Conservation (phyloP, 2,329 filamentous ascomycete species). For the Thelonectria discophora region DNA sequence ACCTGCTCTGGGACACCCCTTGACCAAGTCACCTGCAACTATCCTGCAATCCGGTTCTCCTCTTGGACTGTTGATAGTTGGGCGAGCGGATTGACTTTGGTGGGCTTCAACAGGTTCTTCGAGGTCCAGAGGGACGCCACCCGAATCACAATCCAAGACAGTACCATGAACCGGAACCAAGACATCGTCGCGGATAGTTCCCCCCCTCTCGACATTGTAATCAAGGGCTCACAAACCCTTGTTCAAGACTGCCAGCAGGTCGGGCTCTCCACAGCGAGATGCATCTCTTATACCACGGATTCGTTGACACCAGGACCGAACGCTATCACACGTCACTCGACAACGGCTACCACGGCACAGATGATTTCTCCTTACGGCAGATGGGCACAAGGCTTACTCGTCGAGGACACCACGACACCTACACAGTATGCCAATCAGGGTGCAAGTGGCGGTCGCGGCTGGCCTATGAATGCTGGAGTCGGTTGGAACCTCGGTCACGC, state of each 20-base stretch:
- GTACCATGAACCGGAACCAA: conserved; percentile 25
- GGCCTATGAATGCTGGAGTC: conserved; percentile 37
- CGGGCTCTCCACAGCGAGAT: conserved; percentile 15
- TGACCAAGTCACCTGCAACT: conserved; percentile 16
- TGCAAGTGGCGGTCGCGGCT: conserved; percentile 32
- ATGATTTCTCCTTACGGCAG: conserved; percentile 35
- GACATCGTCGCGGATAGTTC: conserved; percentile 17
- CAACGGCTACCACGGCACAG: conserved; percentile 22
- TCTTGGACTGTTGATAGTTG: conserved; percentile 37
- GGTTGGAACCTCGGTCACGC: conserved; percentile 32
- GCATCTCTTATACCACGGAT: conserved; percentile 30
- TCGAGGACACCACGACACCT: conserved; percentile 25
- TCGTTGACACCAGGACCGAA: conserved; percentile 33
- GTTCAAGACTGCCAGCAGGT: conserved; percentile 32
- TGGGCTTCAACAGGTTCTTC: conserved; percentile 34
- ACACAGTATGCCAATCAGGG: conserved; percentile 25
- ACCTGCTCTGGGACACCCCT: conserved; percentile 27
- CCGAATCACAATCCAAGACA: conserved; percentile 30
- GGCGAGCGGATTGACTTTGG: conserved; percentile 23
- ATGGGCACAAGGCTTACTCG: conserved; percentile 37
- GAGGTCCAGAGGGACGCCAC: conserved; percentile 27
- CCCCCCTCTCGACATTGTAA: conserved; percentile 30
- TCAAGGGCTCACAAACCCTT: conserved; percentile 32
- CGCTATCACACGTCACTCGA: conserved; percentile 29
- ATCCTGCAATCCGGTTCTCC: conserved; percentile 25